Evolutionary conservation across 495 filamentous ascomycete genomes (phyloP).

Genomic region (Penicillium flavigenum): DNA sequence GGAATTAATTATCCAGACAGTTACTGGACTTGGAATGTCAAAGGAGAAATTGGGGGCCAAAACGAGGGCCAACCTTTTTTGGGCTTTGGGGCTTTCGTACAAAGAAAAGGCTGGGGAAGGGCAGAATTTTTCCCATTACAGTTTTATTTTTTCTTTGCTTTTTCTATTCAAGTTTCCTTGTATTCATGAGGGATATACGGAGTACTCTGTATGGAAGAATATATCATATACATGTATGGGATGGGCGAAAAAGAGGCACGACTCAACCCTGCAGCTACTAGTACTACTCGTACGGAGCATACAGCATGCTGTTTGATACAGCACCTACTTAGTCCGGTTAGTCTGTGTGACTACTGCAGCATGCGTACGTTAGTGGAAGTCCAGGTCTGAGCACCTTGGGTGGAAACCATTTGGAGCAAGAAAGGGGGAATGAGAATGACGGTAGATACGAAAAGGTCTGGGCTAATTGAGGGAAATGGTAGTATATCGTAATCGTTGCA

Average conservation of each 20-base stretch:
- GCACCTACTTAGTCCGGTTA: not conserved
- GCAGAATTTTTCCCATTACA: not conserved
- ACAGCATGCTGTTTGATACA: not conserved
- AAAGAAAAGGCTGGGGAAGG: not conserved
- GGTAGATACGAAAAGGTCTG: not conserved
- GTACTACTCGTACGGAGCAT: not conserved
- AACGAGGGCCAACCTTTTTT: not conserved
- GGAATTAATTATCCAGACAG: no score
- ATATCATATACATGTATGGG: no score
- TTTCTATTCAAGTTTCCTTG: not conserved
- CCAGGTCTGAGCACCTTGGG: not conserved
- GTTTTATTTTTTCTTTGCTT: not conserved
- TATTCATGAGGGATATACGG: not conserved
- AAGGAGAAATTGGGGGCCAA: not conserved
- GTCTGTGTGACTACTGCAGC: not conserved
- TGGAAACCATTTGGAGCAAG: not conserved
- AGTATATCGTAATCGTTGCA: conserved; percentile 5
- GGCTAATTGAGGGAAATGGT: not conserved
- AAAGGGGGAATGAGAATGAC: not conserved
- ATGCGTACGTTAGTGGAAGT: not conserved
- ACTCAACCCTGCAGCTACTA: not conserved
- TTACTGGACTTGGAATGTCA: not conserved
- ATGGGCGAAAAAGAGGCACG: not conserved
- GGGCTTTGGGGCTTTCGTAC: not conserved
- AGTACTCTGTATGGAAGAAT: no score